Conservation (phyloP, 805 yeast species). For the Starmerella riodocensis region DNA sequence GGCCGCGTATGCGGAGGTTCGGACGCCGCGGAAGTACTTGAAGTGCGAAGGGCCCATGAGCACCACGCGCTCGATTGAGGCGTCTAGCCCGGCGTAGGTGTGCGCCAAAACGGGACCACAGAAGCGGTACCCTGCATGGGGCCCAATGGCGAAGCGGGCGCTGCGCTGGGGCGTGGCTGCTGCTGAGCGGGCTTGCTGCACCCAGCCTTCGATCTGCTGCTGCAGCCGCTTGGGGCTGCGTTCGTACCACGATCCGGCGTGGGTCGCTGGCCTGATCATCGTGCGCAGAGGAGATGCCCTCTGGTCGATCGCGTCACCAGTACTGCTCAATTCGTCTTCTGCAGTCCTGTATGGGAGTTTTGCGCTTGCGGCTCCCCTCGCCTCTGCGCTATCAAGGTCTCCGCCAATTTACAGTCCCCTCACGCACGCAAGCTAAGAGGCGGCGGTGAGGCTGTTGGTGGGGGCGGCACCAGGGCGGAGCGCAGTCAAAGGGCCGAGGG, state of each 20-base stretch:
- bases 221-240: constrained; percentile 33
- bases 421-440: no score
- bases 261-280: constrained; percentile 43
- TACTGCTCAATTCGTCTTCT: neutral
- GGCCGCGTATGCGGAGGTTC: constrained; percentile 37
- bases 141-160: constrained; percentile 38
- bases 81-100: constrained; percentile 60
- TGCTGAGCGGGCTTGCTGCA: constrained; percentile 22
- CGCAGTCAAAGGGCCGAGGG: no score
- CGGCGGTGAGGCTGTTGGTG: no score
- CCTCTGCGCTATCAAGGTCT: no score
- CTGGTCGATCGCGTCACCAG: no score
- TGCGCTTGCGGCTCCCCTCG: neutral
- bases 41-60: constrained; percentile 91
- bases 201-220: constrained; percentile 38
- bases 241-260: constrained; percentile 86
- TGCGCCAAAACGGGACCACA: constrained; percentile 69
- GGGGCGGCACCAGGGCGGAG: no score
- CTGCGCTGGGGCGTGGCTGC: neutral
- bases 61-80: constrained; percentile 48
- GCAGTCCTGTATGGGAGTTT: neutral
- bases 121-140: constrained; percentile 85
- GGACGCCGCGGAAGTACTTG: constrained; percentile 56
- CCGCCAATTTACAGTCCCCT: no score
- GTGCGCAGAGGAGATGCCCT: no score